Percentiles rank a stretch among this genome's conserved stretches.
Conservation (phyloP, 2,329 filamentous ascomycete genomes). For the Mycosphaerella sp. region DNA sequence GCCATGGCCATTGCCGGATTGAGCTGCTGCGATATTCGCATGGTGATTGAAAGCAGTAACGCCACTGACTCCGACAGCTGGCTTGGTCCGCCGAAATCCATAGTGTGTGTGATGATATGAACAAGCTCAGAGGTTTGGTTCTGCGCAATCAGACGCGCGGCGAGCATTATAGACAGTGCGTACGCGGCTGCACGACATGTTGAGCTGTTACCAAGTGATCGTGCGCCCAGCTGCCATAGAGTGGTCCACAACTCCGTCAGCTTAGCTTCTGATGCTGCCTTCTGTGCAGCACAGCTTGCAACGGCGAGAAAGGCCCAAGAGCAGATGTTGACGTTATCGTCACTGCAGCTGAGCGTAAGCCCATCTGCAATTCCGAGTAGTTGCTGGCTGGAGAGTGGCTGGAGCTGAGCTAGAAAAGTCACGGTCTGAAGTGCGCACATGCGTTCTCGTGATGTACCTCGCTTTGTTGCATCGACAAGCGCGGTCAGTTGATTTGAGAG, state of each 20-base stretch:
- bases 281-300: slow-evolving; percentile 52
- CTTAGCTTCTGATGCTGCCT: slow-evolving; percentile 36
- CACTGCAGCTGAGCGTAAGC: slow-evolving; percentile 36
- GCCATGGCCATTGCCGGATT: slow-evolving; percentile 62
- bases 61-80: slow-evolving; percentile 73
- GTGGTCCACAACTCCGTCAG: slow-evolving; percentile 58
- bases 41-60: slow-evolving; percentile 62
- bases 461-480: slow-evolving; percentile 35
- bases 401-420: slow-evolving; percentile 43
- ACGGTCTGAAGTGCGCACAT: slow-evolving; percentile 51
- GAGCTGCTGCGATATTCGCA: slow-evolving; percentile 60
- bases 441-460: slow-evolving; percentile 35
- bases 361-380: slow-evolving; percentile 15
- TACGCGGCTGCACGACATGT: slow-evolving; percentile 73
- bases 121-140: slow-evolving; percentile 62
- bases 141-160: slow-evolving; percentile 60
- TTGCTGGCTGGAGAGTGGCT: slow-evolving; percentile 23
- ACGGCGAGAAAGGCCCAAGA: slow-evolving; percentile 85
- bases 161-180: slow-evolving; percentile 63
- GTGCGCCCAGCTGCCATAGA: slow-evolving; percentile 66
- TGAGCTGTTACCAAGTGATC: slow-evolving; percentile 62
- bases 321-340: slow-evolving; percentile 61
- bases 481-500: slow-evolving; percentile 37
- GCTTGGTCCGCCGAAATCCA: slow-evolving; percentile 76
- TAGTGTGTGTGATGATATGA: slow-evolving; percentile 65